These are phyloP conservation scores for Pyrenophora graminea DNA, from an alignment of 2,329 filamentous ascomycete genomes.

Conservation along the genomic window DNA sequence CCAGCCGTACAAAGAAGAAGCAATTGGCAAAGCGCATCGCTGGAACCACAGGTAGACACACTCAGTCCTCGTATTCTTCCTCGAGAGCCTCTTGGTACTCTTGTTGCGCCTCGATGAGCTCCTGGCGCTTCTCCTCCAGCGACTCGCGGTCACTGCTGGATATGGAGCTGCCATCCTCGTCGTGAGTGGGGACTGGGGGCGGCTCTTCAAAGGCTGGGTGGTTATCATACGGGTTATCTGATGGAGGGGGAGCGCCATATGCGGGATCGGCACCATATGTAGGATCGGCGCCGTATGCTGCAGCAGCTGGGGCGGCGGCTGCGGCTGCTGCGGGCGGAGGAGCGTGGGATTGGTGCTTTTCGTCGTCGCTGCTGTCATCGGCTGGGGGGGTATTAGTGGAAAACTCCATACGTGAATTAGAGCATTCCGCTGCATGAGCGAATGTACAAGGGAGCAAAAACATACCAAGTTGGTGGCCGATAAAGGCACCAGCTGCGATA, in stretches of 20 bases:
- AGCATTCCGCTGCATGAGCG: too few relatives aligned
- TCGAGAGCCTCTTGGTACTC: constrained; percentile 56
- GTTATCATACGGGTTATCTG: constrained; percentile 19
- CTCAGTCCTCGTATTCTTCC: constrained; percentile 36
- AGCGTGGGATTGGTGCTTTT: constrained; percentile 29
- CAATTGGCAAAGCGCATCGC: neutral
- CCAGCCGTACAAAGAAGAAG: neutral
- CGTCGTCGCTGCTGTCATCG: constrained; percentile 33
- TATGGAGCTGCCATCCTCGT: constrained; percentile 49
- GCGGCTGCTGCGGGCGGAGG: constrained; percentile 25
- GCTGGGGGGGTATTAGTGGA: constrained; percentile 23
- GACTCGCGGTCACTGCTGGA: constrained; percentile 46
- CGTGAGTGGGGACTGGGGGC: constrained; percentile 46
- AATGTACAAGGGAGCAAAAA: constrained; percentile 11
- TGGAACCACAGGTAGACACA: neutral
- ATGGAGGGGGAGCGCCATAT: constrained; percentile 16
- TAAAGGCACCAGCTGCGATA: constrained; percentile 62
- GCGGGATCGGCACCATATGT: constrained; percentile 15
- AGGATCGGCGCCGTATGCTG: constrained; percentile 17
- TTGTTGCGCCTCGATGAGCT: constrained; percentile 58
- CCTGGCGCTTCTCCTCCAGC: constrained; percentile 59
- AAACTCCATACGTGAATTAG: neutral
- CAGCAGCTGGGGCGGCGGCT: constrained; percentile 22
- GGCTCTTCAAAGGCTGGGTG: constrained; percentile 28
- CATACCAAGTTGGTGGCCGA: constrained; percentile 62